Evolutionary conservation across 306 rosid genomes (phyloP), one percentile per base, ranked within the genome.

Genomic region (Ormosia emarginata): DNA sequence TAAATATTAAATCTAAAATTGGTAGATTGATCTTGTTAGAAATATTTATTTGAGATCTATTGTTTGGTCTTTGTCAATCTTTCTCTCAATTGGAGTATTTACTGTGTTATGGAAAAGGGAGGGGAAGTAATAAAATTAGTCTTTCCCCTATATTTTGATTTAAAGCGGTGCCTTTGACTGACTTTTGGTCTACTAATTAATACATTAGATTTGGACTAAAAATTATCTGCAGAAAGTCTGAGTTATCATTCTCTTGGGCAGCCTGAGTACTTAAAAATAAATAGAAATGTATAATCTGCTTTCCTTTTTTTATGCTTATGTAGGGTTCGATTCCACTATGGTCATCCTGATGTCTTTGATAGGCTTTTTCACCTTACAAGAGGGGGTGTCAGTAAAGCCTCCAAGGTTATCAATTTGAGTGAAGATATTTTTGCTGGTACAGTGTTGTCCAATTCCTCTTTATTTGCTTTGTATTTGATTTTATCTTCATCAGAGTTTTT

Each of bases 251-350:
- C 62, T 52, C 75, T 64, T 53, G 34, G 57, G 44, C 8, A 77
- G 44, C 40, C 5, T 29, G 40, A 70, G 79, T 50, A 9, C 68
- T 46, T 39, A 2, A 36, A 41, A 32, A 77, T 46, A 71, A 58
- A 39, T 52, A 39, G 9, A 71, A 64, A 10, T 79, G 33, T 65
- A 70, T 79, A 41, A 82, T 67, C 62, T 74, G 32, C 18, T 66
- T 55, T 74, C 52, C 77, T 12, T 33, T 29, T 66, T 79, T 40
- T 56, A 15, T 64, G 49, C 74, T 39, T 56, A 76, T 75, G 77
- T 66, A 87, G 90, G 88, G 90, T 87, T 73, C 84, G 90, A 34
- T 87, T 87, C 86, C 90, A 87, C 55, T 87, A 87, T 63, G 90
- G 90, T 49, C 90, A 87, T 82, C 90, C 90, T 18, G 90, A 87